Percentiles rank a stretch among this genome's conserved stretches.
These are phyloP conservation scores for Cystobasidium pallidum DNA, from an alignment of 1,284 basidiomycete genomes.

Conservation along the genomic window DNA sequence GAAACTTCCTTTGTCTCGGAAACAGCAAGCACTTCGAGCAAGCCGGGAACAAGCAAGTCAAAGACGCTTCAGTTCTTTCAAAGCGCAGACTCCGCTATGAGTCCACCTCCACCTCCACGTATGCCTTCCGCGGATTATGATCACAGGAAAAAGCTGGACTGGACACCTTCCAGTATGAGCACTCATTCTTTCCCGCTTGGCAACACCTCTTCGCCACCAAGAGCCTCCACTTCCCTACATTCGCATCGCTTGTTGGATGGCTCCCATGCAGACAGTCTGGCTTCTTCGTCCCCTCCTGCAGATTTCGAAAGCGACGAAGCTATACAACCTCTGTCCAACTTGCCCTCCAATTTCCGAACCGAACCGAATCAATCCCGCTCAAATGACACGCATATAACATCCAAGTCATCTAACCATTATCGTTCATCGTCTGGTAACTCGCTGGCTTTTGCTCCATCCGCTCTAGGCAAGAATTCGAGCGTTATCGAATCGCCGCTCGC, in stretches of 20 bases:
- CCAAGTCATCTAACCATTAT: not conserved
- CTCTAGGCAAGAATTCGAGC: slow-evolving; percentile 4
- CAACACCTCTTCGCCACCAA: slow-evolving; percentile 7
- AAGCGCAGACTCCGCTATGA: slow-evolving; percentile 32
- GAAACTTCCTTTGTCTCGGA: slow-evolving; percentile 28
- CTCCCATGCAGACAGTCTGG: not conserved
- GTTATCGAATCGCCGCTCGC: slow-evolving; percentile 30
- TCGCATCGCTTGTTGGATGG: not conserved
- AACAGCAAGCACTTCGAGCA: slow-evolving; percentile 16
- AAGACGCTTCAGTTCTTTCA: slow-evolving; percentile 40
- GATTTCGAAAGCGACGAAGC: not conserved
- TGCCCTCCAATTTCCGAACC: slow-evolving; percentile 26
- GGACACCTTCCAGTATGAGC: slow-evolving; percentile 10
- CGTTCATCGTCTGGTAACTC: slow-evolving; percentile 15
- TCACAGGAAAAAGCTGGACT: slow-evolving; percentile 12
- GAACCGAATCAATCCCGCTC: not conserved
- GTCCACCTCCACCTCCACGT: slow-evolving; percentile 38
- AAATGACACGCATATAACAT: not conserved
- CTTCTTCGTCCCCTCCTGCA: not conserved
- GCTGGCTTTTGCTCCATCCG: slow-evolving; percentile 3
- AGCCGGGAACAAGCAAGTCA: slow-evolving; percentile 23
- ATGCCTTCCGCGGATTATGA: slow-evolving; percentile 34
- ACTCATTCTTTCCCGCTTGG: slow-evolving; percentile 3
- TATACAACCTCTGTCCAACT: slow-evolving; percentile 21
- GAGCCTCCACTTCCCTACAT: not conserved